phyloP scores from a whole-genome alignment of 2,329 filamentous ascomycete genomes.

The Corynespora cassiicola region DNA sequence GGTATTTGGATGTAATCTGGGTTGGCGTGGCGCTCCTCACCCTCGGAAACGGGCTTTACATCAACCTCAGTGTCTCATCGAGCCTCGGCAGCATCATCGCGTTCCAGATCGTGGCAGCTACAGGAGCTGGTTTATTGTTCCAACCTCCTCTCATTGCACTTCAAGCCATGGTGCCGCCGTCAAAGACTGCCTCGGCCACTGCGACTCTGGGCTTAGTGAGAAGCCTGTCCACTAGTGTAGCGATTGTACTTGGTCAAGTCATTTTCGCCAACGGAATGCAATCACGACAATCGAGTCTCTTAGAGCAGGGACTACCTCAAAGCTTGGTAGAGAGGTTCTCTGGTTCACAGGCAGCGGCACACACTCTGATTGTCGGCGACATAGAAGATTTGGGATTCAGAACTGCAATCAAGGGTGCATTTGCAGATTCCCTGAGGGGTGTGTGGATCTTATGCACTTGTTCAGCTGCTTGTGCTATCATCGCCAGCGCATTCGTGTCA shows the following conservation, averaged over 20 bases:
- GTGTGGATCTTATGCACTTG: slow-evolving; percentile 51
- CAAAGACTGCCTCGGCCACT: slow-evolving; percentile 55
- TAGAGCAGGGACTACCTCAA: slow-evolving; percentile 53
- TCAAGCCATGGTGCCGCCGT: slow-evolving; percentile 54
- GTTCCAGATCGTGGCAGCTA: slow-evolving; percentile 54
- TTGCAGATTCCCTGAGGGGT: slow-evolving; percentile 43
- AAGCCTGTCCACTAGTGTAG: slow-evolving; percentile 47
- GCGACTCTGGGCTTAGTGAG: slow-evolving; percentile 53
- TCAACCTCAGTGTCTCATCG: slow-evolving; percentile 8
- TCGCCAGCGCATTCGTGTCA: slow-evolving; percentile 36
- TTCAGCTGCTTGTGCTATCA: slow-evolving; percentile 37
- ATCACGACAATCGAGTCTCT: slow-evolving; percentile 55
- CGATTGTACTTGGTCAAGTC: slow-evolving; percentile 52
- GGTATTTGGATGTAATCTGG: slow-evolving; percentile 34
- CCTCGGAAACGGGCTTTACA: slow-evolving; percentile 20
- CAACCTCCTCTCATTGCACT: slow-evolving; percentile 59
- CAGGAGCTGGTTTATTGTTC: slow-evolving; percentile 57
- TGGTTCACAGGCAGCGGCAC: slow-evolving; percentile 63
- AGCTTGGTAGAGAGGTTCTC: slow-evolving; percentile 57
- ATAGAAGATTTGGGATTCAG: slow-evolving; percentile 53
- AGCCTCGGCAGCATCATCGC: slow-evolving; percentile 41
- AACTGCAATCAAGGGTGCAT: slow-evolving; percentile 38
- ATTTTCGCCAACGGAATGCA: slow-evolving; percentile 63
- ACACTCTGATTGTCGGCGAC: slow-evolving; percentile 58
- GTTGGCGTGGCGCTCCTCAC: slow-evolving; percentile 15